Conservation (phyloP, 345 rosid genomes). For the Cochlearia excelsa region DNA sequence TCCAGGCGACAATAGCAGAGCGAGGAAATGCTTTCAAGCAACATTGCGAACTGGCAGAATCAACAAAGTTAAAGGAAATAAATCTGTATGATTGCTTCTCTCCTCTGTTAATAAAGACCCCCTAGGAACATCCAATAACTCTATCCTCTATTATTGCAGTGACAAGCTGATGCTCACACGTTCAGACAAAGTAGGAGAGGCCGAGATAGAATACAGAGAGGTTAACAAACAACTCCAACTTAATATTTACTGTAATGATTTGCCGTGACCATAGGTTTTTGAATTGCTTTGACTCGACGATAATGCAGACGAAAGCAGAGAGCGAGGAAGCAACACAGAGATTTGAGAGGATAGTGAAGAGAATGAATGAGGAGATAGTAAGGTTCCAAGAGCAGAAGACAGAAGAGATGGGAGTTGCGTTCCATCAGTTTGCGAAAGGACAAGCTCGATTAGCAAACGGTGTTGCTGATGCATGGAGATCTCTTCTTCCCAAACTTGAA, state of each 20-base stretch:
- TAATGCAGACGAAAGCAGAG: constrained; percentile 72
- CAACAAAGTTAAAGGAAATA: constrained; percentile 91
- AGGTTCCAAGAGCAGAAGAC: constrained; percentile 92
- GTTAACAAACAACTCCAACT: constrained; percentile 39
- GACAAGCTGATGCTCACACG: constrained; percentile 91
- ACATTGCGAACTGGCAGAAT: constrained; percentile 93
- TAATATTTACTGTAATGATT: constrained; percentile 4
- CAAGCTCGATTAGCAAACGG: constrained; percentile 83
- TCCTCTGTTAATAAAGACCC: not conserved
- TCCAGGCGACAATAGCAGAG: constrained; percentile 84
- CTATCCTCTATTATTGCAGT: constrained; percentile 40
- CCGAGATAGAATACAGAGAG: constrained; percentile 82
- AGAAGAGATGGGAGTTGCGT: constrained; percentile 76
- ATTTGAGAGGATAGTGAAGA: constrained; percentile 68
- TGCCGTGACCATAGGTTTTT: not conserved
- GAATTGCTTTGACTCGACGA: constrained; percentile 7
- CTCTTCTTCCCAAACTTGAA: constrained; percentile 95
- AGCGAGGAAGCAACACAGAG: constrained; percentile 74
- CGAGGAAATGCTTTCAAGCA: constrained; percentile 89
- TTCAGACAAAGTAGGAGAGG: constrained; percentile 86
- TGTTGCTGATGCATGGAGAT: constrained; percentile 91
- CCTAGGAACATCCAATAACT: constrained; percentile 6
- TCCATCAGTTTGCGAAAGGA: constrained; percentile 90
- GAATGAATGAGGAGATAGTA: constrained; percentile 85
- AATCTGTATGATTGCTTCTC: constrained; percentile 67